Conservation (phyloP, 176 grass and related monocot genomes). For the Ensete glaucum region DNA sequence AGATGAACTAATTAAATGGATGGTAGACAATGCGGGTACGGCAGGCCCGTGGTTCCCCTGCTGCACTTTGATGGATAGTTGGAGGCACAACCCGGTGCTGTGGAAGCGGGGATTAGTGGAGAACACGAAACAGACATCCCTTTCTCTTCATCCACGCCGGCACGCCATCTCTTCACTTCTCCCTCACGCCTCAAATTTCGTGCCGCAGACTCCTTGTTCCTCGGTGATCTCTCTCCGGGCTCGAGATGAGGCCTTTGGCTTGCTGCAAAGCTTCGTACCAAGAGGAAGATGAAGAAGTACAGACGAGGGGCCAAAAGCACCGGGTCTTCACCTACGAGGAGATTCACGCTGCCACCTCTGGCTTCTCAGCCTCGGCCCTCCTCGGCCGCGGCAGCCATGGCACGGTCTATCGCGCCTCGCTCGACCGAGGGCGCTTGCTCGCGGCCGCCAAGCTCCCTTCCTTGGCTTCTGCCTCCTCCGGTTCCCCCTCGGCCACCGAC, state of each 20-base stretch:
- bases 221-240: too few species aligned
- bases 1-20: too few species aligned
- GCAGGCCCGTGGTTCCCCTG: too few species aligned
- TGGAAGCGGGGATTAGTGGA: too few species aligned
- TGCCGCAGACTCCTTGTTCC: too few species aligned
- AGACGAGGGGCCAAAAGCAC: neutral
- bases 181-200: too few species aligned
- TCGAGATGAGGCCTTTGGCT: neutral
- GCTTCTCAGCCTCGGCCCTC: conserved; percentile 15
- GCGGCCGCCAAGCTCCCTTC: conserved; percentile 15
- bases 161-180: too few species aligned
- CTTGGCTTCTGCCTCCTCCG: neutral
- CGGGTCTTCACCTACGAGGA: conserved; percentile 13
- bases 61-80: too few species aligned
- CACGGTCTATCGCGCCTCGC: conserved; percentile 13
- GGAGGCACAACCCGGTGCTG: too few species aligned
- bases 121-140: too few species aligned
- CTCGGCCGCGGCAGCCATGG: conserved; percentile 23
- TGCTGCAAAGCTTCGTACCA: neutral
- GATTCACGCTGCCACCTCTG: conserved; percentile 13
- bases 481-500: neutral
- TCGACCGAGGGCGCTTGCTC: conserved; percentile 7
- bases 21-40: too few species aligned
- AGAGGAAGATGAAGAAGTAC: neutral
- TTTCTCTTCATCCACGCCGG: too few species aligned